Base-by-base conservation (phyloP, 2,329 filamentous ascomycete species). In the Catunica adiposa region DNA sequence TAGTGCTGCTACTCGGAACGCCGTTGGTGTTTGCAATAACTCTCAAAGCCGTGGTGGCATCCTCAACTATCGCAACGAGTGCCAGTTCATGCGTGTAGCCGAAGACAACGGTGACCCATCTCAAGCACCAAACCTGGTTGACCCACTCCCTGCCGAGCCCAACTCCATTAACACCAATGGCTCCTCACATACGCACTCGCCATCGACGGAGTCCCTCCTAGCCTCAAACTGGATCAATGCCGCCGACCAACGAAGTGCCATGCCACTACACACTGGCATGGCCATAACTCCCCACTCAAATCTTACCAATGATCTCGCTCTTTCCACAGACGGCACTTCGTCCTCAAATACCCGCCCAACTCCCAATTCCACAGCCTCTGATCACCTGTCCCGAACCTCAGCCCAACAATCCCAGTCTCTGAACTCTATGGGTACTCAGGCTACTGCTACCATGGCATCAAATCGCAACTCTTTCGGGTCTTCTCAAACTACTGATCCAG, bases 21-120 rank as follows among this genome's bases (percentile, higher is more conserved):
- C 54, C 8, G 38, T 56, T 11, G 26, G 34, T 8, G 54, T 11
- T 4, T 51, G 53, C 29, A 31, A 26, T 26, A 48, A 31, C 20
- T 3, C 29, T 8, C 53, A 34, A 15, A 29, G 29, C 6, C 46
- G 25, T 22, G 53, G 53, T 29, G 72, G 73, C 8, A 71, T 75
- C 47, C 57, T 74, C 52, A 62, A 68, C 0, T 75, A 72, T 60
- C 68, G 66, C 22, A 69, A 73, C 59, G 68, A 73, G 51, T 73
- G 70, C 59, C 63, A 70, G 51, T 74, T 69, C 58, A 61, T 72
- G 63, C 72, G 71, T 59, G 62, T 61, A 3, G 51, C 61, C 3
- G 71, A 65, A 4, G 69, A 73, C 38, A 68, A 70, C 51, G 68
- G 67, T 25, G 71, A 74, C 54, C 63, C 67, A 4, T 64, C 66